These are phyloP conservation scores for Vairimorpha apis DNA, from an alignment of 371 early-diverging fungal genomes.

Conservation along the genomic window DNA sequence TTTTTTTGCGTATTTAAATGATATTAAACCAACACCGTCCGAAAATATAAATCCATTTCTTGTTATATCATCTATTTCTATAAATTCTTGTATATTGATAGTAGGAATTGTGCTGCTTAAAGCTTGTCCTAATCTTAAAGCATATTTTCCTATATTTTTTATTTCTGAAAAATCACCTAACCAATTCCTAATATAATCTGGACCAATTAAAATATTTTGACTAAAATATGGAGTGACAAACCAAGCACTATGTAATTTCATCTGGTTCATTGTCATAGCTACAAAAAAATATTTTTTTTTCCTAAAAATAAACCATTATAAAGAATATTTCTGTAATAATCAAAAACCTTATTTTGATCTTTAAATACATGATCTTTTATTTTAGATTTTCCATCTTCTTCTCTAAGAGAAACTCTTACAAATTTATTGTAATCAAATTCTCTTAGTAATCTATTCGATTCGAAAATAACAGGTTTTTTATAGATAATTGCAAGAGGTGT, in stretches of 20 bases:
- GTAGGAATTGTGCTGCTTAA: slow-evolving; percentile 46
- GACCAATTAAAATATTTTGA: slow-evolving; percentile 40
- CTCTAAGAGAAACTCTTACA: slow-evolving; percentile 68
- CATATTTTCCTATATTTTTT: slow-evolving; percentile 68
- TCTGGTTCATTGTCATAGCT: slow-evolving; percentile 67
- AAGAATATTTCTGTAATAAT: slow-evolving; percentile 64
- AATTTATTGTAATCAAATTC: slow-evolving; percentile 65
- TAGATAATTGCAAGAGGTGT: slow-evolving; percentile 35
- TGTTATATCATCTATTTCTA: slow-evolving; percentile 29
- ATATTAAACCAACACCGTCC: slow-evolving; percentile 75
- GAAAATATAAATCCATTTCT: slow-evolving; percentile 66
- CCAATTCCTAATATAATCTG: slow-evolving; percentile 67
- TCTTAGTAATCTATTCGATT: slow-evolving; percentile 64
- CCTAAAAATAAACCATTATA: slow-evolving; percentile 66
- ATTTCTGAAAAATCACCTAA: slow-evolving; percentile 70
- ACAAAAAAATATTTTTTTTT: slow-evolving; percentile 67
- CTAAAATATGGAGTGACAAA: slow-evolving; percentile 64
- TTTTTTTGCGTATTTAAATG: slow-evolving; percentile 64
- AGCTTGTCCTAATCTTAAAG: slow-evolving; percentile 48
- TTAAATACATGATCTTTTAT: neutral
- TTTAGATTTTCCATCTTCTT: slow-evolving; percentile 64
- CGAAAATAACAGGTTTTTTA: slow-evolving; percentile 11
- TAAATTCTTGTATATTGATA: slow-evolving; percentile 69
- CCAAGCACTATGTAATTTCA: slow-evolving; percentile 70
- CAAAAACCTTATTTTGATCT: slow-evolving; percentile 20